These are phyloP conservation scores for Laetiporus sulphureus DNA, from an alignment of 1,284 basidiomycete species.

Conservation along the genomic window DNA sequence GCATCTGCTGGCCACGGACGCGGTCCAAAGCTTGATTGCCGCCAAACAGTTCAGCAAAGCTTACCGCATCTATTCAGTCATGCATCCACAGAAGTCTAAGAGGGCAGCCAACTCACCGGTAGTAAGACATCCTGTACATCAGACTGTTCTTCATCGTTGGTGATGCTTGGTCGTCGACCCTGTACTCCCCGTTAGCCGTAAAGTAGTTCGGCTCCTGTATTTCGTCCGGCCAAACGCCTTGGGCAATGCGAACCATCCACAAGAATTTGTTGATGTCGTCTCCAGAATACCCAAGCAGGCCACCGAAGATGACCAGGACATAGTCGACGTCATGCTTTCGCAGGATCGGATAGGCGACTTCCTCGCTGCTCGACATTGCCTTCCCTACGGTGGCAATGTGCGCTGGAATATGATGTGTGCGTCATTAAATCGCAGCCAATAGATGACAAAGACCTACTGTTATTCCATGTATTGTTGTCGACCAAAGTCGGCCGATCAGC, in stretches of 20 bases:
- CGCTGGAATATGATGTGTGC: constrained; percentile 35
- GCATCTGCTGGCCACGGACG: constrained; percentile 78
- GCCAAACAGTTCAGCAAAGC: constrained; percentile 85
- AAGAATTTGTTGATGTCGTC: constrained; percentile 99
- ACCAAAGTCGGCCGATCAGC: constrained; percentile 96
- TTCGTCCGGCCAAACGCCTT: constrained; percentile 98
- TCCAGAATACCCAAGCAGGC: constrained; percentile 93
- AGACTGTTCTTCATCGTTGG: constrained; percentile 92
- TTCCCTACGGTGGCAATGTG: constrained; percentile 97
- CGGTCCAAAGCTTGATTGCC: constrained; percentile 71
- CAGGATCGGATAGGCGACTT: constrained; percentile 94
- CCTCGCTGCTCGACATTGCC: constrained; percentile 93
- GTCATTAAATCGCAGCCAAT: no score
- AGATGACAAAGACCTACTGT: constrained; percentile 83
- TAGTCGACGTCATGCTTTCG: constrained; percentile 98
- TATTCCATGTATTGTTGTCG: constrained; percentile 99
- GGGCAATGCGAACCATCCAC: constrained; percentile 97
- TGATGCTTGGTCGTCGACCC: constrained; percentile 83
- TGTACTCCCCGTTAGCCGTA: constrained; percentile 90
- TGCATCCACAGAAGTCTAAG: constrained; percentile 1
- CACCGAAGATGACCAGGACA: constrained; percentile 96
- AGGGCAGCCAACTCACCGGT: constrained; percentile 50
- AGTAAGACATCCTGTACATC: constrained; percentile 99
- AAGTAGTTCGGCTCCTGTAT: constrained; percentile 95
- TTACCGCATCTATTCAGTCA: constrained; percentile 24